A percentile compares a stretch with the other conserved stretches of the same genome.
Conservation (phyloP, 2,329 filamentous ascomycete species). For the Aspergillus novoparasiticus region DNA sequence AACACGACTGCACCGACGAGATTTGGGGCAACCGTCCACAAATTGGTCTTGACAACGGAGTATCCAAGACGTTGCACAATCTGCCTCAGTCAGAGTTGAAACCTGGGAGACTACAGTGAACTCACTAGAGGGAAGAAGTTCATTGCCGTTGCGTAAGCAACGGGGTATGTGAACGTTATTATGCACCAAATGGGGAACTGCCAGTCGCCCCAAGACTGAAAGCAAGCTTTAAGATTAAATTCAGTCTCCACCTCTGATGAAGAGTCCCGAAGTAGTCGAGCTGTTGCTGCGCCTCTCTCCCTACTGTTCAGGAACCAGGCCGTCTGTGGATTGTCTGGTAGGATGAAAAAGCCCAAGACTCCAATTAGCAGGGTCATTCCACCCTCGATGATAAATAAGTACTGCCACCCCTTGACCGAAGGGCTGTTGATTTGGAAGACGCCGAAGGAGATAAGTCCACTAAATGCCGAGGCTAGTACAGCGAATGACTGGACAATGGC, state of each 20-base stretch:
- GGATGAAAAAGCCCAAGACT: slow-evolving; percentile 35
- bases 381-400: slow-evolving; percentile 49
- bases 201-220: slow-evolving; percentile 46
- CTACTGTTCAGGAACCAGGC: slow-evolving; percentile 44
- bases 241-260: slow-evolving; percentile 41
- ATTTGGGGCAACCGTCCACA: slow-evolving; percentile 46
- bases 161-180: slow-evolving; percentile 52
- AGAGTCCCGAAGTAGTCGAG: slow-evolving; percentile 50
- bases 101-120: neutral
- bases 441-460: slow-evolving; percentile 44
- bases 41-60: slow-evolving; percentile 49
- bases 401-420: slow-evolving; percentile 51
- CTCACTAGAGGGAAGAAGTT: slow-evolving; percentile 50
- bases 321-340: slow-evolving; percentile 34
- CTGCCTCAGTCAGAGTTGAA: neutral
- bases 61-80: slow-evolving; percentile 51
- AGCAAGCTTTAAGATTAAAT: slow-evolving; percentile 46
- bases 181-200: slow-evolving; percentile 50
- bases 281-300: slow-evolving; percentile 44
- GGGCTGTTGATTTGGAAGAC: slow-evolving; percentile 53
- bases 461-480: slow-evolving; percentile 45
- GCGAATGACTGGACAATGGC: slow-evolving; percentile 50
- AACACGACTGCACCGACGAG: slow-evolving; percentile 48
- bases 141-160: slow-evolving; percentile 49
- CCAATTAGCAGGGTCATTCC: slow-evolving; percentile 35